Evolutionary conservation across 129 eudicot species (phyloP).

Genomic region (Kitagawia praeruptora): DNA sequence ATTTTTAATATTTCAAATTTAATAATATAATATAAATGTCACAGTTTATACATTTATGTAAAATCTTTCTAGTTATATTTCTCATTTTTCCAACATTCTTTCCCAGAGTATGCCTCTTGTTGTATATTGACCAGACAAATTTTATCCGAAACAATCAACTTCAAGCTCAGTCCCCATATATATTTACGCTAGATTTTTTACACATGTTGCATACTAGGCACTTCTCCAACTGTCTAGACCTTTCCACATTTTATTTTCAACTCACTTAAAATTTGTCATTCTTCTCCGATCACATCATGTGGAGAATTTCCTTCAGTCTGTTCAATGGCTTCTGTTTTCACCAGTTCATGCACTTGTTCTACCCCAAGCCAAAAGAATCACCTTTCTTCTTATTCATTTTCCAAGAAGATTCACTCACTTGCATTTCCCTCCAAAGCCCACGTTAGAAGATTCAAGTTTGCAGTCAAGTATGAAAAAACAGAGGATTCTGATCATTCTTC

Average conservation of each 20-base stretch:
- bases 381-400: slow-evolving; percentile 17
- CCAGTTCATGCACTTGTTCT: slow-evolving; percentile 31
- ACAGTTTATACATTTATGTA: no score
- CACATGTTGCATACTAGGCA: slow-evolving; percentile 24
- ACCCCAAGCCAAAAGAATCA: slow-evolving; percentile 14
- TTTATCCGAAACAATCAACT: neutral
- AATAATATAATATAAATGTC: no score
- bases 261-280: slow-evolving; percentile 15
- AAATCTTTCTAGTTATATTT: no score
- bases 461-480: slow-evolving; percentile 46
- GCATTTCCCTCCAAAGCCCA: slow-evolving; percentile 18
- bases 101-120: no score
- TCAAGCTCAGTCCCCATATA: neutral
- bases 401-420: slow-evolving; percentile 19
- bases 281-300: slow-evolving; percentile 7
- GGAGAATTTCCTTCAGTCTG: neutral
- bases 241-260: slow-evolving; percentile 12
- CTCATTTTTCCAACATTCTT: no score
- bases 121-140: neutral
- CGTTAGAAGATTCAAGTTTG: slow-evolving; percentile 31
- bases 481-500: slow-evolving; percentile 28
- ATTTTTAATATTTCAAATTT: no score
- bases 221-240: slow-evolving; percentile 74
- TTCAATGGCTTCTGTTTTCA: slow-evolving; percentile 50
- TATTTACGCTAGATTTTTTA: neutral